Evolutionary conservation across 495 filamentous ascomycete genomes (phyloP).

Genomic region (Schizothecium vesticola): DNA sequence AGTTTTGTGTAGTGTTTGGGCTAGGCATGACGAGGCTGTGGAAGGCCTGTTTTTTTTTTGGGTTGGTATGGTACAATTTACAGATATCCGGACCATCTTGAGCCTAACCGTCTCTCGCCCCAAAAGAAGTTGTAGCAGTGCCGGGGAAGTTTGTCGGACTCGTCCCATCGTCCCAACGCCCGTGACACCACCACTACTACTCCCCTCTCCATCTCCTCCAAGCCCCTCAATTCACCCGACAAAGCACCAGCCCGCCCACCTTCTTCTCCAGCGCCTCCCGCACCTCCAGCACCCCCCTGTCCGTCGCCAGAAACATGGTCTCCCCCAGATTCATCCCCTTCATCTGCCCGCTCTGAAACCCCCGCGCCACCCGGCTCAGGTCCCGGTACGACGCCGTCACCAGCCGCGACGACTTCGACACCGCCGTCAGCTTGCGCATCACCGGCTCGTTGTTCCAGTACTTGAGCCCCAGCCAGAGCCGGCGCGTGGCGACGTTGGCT

Average conservation of each 20-base stretch:
- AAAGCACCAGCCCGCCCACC: conserved; percentile 77
- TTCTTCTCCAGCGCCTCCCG: conserved; percentile 83
- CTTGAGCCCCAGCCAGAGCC: conserved; percentile 90
- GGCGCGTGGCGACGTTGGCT: conserved; percentile 67
- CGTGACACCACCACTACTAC: background rate
- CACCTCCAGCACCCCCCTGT: conserved; percentile 74
- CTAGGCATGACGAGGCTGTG: background rate
- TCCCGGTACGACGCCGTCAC: conserved; percentile 58
- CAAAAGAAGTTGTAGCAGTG: background rate
- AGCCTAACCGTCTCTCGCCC: background rate
- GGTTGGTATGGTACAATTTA: background rate
- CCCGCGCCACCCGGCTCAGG: conserved; percentile 59
- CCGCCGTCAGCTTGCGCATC: conserved; percentile 59
- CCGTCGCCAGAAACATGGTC: conserved; percentile 73
- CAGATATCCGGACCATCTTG: background rate
- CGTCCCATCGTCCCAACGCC: background rate
- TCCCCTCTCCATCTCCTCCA: background rate
- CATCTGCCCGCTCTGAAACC: conserved; percentile 58
- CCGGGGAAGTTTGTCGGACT: background rate
- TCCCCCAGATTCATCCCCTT: conserved; percentile 77
- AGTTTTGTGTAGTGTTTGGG: background rate
- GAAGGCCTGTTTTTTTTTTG: background rate
- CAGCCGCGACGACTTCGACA: conserved; percentile 71
- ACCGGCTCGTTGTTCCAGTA: conserved; percentile 89
- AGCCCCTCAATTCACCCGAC: conserved; percentile 52